These are phyloP conservation scores for Xylaria curta DNA, from an alignment of 495 filamentous ascomycete species.

Conservation along the genomic window DNA sequence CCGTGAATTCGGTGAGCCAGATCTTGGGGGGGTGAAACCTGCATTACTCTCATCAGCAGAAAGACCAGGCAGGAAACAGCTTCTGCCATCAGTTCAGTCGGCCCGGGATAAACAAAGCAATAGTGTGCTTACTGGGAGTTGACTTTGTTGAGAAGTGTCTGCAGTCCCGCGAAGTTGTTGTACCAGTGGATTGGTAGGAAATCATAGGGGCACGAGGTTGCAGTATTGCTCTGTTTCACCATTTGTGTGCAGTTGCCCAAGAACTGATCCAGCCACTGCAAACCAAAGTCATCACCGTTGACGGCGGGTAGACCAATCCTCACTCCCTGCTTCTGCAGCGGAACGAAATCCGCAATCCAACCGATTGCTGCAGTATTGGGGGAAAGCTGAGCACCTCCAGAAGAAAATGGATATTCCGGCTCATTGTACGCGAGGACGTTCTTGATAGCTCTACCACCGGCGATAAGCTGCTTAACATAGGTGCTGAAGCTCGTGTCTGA, in stretches of 20 bases:
- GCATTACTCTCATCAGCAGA: not conserved
- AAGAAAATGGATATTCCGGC: not conserved
- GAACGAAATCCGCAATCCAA: not conserved
- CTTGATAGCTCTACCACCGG: not conserved
- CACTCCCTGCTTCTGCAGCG: not conserved
- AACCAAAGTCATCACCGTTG: not conserved
- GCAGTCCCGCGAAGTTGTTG: not conserved
- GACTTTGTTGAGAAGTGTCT: not conserved
- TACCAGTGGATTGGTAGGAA: slow-evolving; percentile 7
- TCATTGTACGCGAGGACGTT: slow-evolving; percentile 1
- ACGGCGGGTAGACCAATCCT: not conserved
- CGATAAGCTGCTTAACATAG: not conserved
- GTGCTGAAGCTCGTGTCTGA: not conserved
- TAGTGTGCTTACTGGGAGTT: not conserved
- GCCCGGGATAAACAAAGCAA: not conserved
- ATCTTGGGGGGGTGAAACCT: not conserved
- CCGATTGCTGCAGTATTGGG: not conserved
- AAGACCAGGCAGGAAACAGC: not conserved
- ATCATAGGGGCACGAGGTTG: not conserved
- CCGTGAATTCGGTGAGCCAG: slow-evolving; percentile 7
- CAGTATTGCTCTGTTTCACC: not conserved
- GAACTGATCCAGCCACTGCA: slow-evolving; percentile 1
- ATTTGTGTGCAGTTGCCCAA: not conserved
- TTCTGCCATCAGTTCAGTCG: not conserved
- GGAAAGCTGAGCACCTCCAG: not conserved